Conservation (phyloP, 495 filamentous ascomycete species). For the Annulohypoxylon moriforme region DNA sequence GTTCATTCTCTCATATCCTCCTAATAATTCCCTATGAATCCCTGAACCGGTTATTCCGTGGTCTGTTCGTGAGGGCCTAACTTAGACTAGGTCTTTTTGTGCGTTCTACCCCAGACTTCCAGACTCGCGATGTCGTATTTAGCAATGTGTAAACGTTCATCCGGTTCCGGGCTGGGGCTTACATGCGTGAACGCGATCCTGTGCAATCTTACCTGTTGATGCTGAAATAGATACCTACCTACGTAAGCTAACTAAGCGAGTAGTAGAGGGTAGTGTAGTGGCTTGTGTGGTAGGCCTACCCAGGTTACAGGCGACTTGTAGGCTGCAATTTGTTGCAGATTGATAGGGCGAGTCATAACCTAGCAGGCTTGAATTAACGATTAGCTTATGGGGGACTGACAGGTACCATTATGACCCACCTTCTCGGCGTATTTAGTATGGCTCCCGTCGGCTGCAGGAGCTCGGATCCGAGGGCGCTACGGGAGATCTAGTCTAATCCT, state of each 20-base stretch:
- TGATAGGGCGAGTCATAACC: not conserved
- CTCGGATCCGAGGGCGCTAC: conserved; percentile 32
- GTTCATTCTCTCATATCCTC: not conserved
- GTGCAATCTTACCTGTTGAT: not conserved
- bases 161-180: conserved; percentile 23
- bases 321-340: not conserved
- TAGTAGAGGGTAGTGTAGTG: not conserved
- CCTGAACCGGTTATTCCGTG: not conserved
- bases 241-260: not conserved
- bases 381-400: not conserved
- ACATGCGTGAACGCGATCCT: conserved; percentile 1
- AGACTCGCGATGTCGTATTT: conserved; percentile 2
- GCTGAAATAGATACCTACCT: not conserved
- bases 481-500: not conserved
- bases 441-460: conserved; percentile 3
- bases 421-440: conserved; percentile 1
- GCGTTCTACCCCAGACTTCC: conserved; percentile 8
- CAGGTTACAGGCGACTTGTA: not conserved
- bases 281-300: not conserved
- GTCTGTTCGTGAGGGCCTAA: not conserved
- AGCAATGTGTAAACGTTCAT: conserved; percentile 24
- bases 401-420: conserved; percentile 19
- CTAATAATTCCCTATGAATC: not conserved
- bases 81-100: conserved; percentile 15
- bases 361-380: not conserved